Evolutionary conservation across 192 early-diverging fungal genomes (phyloP).

Genomic region (Cetraspora pellucida): DNA sequence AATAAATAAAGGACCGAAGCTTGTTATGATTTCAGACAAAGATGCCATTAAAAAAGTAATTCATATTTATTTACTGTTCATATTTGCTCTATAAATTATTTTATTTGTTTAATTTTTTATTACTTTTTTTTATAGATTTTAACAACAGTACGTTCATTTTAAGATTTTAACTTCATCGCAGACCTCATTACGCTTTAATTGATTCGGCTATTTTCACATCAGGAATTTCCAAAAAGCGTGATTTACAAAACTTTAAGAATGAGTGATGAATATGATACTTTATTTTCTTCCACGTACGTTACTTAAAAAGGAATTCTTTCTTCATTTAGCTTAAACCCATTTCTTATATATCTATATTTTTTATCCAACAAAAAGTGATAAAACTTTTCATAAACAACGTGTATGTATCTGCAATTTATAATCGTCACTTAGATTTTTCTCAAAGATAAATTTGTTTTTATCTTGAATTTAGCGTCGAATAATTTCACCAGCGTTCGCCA

Average conservation of each 20-base stretch:
- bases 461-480: conserved; percentile 45
- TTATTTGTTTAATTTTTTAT: too few relatives aligned
- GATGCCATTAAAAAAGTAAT: conserved; percentile 17
- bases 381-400: conserved; percentile 19
- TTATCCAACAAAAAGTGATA: neutral
- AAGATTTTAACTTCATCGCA: too few relatives aligned
- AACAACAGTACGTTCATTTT: too few relatives aligned
- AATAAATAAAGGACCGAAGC: neutral
- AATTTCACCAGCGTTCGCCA: conserved; percentile 56
- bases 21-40: conserved; percentile 7
- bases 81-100: too few relatives aligned
- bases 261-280: neutral
- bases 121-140: too few relatives aligned
- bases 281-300: conserved; percentile 15
- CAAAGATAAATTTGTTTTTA: neutral
- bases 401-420: neutral
- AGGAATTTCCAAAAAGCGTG: too few relatives aligned
- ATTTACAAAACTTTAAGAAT: too few relatives aligned
- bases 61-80: neutral
- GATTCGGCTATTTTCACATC: too few relatives aligned
- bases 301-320: neutral
- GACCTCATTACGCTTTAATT: too few relatives aligned
- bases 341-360: neutral
- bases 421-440: neutral
- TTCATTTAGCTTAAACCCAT: neutral